A percentile compares a stretch with the other conserved stretches of the same genome.
These are phyloP conservation scores for Alternaria angustiovoidea DNA, from an alignment of 2,329 filamentous ascomycete species.

Conservation along the genomic window DNA sequence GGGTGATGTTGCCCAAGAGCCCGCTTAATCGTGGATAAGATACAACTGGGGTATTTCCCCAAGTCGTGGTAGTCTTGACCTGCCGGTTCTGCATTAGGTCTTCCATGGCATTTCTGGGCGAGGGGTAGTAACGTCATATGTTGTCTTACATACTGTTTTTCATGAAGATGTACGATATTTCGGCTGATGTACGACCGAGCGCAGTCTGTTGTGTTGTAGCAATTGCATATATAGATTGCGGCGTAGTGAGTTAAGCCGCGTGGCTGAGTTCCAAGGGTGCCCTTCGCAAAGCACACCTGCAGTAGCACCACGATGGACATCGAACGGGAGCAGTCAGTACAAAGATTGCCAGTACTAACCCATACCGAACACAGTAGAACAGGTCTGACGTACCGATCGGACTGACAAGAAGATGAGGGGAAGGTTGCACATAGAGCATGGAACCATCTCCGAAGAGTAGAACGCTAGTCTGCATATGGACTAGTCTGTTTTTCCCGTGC, in stretches of 20 bases:
- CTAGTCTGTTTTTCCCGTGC: not conserved
- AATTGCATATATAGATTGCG: not conserved
- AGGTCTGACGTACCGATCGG: not conserved
- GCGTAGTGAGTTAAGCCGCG: not conserved
- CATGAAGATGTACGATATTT: not conserved
- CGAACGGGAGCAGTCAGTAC: not conserved
- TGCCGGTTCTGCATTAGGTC: conserved; percentile 29
- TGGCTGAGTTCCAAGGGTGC: not conserved
- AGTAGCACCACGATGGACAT: too few species aligned
- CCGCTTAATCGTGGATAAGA: conserved; percentile 17
- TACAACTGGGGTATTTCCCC: conserved; percentile 13
- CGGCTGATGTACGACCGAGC: not conserved
- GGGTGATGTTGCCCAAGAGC: conserved; percentile 5
- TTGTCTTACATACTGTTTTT: not conserved
- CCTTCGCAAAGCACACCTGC: not conserved
- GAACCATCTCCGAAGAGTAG: not conserved
- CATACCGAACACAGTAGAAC: not conserved
- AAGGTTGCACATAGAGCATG: not conserved
- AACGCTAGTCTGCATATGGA: not conserved
- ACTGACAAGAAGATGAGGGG: conserved; percentile 4
- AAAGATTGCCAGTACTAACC: not conserved
- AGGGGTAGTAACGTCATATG: conserved; percentile 25
- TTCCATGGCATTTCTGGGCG: conserved; percentile 34
- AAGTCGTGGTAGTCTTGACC: conserved; percentile 26
- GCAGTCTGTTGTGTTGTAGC: not conserved